Base-by-base conservation (phyloP, 176 grass and related monocot species). In the Calamus simplicifolius region DNA sequence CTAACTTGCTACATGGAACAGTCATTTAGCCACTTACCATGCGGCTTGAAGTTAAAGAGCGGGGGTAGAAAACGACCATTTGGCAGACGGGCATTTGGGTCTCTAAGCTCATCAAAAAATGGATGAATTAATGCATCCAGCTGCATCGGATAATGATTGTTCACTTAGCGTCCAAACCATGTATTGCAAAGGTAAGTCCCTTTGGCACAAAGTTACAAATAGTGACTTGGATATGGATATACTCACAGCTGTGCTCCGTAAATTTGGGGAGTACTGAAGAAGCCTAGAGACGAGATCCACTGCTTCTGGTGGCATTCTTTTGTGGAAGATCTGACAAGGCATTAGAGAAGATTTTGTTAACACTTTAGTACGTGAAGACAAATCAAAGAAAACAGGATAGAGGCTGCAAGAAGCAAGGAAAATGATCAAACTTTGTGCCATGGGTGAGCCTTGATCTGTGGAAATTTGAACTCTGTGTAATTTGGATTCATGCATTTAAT, bases 401-500 rank as follows among this genome's bases (percentile, higher is more conserved):
- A 56, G 54, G 23, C 0, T 6, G 10, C 12, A 59, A 59, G 13
- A 52, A 48, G 26, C n/a, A 68, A 23, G 2, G 50, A 52, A 68
- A 49, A 23, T 51, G 48, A 49, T 19, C 62, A 30, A 64, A 81
- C 83, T 74, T 86, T 86, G 64, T 86, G 83, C 78, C 83, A 86
- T 21, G 78, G 83, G 62, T 86, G 83, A 55, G 78, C 83, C 77
- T 81, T 86, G 63, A 86, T 81, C 76, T 86, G 83, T n/a, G 83
- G 83, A 69, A 86, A 86, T 25, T 78, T 86, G 26, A 78, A 86
- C 59, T 86, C 73, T 0, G 74, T 81, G 50, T 86, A 86, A 64
- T 81, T 81, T 25, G 83, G 83, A 17, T 86, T 86, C 83, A 86
- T 86, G 49, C 83, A 86, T 70, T 86, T 86, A 50, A 86, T 86